These are phyloP conservation scores for Nothopassalora personata DNA, from an alignment of 2,329 filamentous ascomycete species.

Conservation along the genomic window DNA sequence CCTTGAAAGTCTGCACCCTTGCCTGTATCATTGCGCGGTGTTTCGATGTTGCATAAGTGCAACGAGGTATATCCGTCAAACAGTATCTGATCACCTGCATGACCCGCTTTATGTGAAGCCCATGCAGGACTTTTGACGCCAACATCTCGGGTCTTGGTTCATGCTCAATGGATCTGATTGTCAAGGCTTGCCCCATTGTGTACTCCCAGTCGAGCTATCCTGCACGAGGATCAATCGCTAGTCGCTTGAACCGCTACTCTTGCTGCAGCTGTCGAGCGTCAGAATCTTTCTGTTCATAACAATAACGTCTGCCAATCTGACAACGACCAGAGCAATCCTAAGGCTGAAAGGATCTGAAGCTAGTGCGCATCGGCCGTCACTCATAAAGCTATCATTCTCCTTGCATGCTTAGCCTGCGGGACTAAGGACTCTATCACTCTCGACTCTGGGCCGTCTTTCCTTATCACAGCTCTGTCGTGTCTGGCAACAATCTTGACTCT, in stretches of 20 bases:
- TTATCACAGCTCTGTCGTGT: background rate
- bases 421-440: slow-evolving; percentile 7
- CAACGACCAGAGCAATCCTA: slow-evolving; percentile 17
- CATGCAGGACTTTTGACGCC: slow-evolving; percentile 20
- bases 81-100: slow-evolving; percentile 22
- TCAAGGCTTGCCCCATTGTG: slow-evolving; percentile 16
- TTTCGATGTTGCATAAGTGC: slow-evolving; percentile 24
- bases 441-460: slow-evolving; percentile 5
- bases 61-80: slow-evolving; percentile 19
- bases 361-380: slow-evolving; percentile 11
- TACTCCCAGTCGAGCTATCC: slow-evolving; percentile 16
- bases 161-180: slow-evolving; percentile 13
- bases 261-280: slow-evolving; percentile 5
- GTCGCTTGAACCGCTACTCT: slow-evolving; percentile 12
- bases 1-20: slow-evolving; percentile 16
- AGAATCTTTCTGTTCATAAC: background rate
- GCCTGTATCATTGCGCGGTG: slow-evolving; percentile 23
- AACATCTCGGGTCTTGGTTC: slow-evolving; percentile 21
- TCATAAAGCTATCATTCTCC: slow-evolving; percentile 14
- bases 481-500: background rate
- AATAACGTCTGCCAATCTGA: slow-evolving; percentile 8
- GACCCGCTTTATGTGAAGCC: slow-evolving; percentile 14
- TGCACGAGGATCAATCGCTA: slow-evolving; percentile 18
- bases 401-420: slow-evolving; percentile 12
- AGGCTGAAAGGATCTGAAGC: slow-evolving; percentile 12